phyloP scores from a whole-genome alignment of 139 green algal species.

The Trebouxia sp. region DNA sequence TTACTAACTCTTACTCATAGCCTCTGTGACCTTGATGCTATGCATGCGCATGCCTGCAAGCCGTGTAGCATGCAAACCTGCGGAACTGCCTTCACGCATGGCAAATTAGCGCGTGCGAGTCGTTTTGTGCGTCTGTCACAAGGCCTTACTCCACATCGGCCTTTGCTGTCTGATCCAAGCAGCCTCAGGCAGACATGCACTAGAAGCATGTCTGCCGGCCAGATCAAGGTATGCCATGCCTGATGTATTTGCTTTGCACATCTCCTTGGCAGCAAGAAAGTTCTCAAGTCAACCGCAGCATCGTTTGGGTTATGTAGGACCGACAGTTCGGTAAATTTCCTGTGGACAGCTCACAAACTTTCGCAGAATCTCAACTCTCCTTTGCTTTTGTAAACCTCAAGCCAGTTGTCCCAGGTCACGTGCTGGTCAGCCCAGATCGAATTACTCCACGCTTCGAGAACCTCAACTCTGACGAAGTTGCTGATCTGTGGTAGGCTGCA shows the following conservation, averaged over 20 bases:
- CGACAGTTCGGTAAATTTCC: slow-evolving; percentile 73
- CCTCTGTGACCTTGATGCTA: no score
- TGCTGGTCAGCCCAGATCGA: slow-evolving; percentile 85
- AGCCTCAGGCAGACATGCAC: neutral
- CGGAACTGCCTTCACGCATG: no score
- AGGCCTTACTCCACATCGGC: neutral
- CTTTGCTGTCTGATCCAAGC: neutral
- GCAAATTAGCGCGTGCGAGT: no score
- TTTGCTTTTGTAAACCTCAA: slow-evolving; percentile 97
- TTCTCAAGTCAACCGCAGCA: no score
- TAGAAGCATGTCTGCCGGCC: slow-evolving; percentile 17
- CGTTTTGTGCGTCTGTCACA: no score
- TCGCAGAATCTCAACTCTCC: slow-evolving; percentile 64
- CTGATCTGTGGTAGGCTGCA: slow-evolving; percentile 79
- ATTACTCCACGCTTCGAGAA: slow-evolving; percentile 78
- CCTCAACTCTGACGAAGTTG: slow-evolving; percentile 77
- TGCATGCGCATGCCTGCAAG: no score
- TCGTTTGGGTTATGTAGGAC: no score
- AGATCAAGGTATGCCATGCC: neutral
- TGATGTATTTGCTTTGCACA: no score
- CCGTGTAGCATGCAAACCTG: no score
- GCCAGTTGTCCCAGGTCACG: slow-evolving; percentile 93
- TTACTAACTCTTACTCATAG: no score
- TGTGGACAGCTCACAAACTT: slow-evolving; percentile 75
- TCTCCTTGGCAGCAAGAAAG: no score